These are phyloP conservation scores for Blastomyces gilchristii DNA, from an alignment of 2,329 filamentous ascomycete species.

Conservation along the genomic window DNA sequence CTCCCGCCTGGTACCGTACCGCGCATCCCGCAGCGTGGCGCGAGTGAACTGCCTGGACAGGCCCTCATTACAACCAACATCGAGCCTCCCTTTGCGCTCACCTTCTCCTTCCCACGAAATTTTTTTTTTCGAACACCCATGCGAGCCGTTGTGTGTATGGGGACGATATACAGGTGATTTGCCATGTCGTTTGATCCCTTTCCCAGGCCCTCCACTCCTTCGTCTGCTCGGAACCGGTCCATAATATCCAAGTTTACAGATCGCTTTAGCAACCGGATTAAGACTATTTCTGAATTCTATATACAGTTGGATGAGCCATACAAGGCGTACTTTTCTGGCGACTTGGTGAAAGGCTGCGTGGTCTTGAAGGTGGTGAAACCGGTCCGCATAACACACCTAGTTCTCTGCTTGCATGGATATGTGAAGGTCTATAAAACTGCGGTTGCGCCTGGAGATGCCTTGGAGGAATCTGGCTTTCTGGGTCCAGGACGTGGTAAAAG, in stretches of 20 bases:
- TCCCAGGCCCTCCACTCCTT: slow-evolving; percentile 26
- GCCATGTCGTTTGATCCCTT: slow-evolving; percentile 35
- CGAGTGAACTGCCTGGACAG: neutral
- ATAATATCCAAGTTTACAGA: slow-evolving; percentile 47
- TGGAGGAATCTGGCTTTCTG: slow-evolving; percentile 40
- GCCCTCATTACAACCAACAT: neutral
- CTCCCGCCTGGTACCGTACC: neutral
- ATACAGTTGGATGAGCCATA: slow-evolving; percentile 54
- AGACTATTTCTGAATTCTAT: slow-evolving; percentile 51
- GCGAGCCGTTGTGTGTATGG: slow-evolving; percentile 22
- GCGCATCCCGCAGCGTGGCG: neutral
- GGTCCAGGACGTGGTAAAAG: slow-evolving; percentile 46
- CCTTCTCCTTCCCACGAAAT: neutral
- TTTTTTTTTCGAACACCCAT: neutral
- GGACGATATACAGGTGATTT: slow-evolving; percentile 24
- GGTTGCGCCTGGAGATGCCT: slow-evolving; percentile 45
- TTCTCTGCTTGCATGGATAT: slow-evolving; percentile 53
- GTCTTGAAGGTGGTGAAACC: slow-evolving; percentile 51
- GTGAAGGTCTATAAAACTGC: slow-evolving; percentile 57
- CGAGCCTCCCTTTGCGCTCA: neutral
- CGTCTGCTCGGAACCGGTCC: slow-evolving; percentile 34
- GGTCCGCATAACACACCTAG: slow-evolving; percentile 53
- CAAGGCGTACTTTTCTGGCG: slow-evolving; percentile 52
- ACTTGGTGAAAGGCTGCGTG: slow-evolving; percentile 51
- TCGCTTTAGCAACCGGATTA: slow-evolving; percentile 43